Conservation (phyloP, 805 yeast genomes). For the Wickerhamiella kazuoi region DNA sequence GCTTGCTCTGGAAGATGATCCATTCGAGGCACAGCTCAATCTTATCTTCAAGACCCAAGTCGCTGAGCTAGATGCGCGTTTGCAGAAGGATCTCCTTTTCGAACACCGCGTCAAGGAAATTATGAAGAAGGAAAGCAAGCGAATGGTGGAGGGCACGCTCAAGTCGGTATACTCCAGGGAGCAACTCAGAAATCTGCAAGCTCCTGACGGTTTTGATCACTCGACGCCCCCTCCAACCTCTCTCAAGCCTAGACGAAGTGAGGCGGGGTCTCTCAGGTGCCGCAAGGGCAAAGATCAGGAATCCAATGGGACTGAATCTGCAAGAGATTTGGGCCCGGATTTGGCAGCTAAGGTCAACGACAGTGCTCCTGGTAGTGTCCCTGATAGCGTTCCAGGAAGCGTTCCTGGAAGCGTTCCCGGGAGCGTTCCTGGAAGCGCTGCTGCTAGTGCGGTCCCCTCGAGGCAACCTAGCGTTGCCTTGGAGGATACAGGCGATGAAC, state of each 20-base stretch:
- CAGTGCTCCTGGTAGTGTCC: not conserved
- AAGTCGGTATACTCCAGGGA: not conserved
- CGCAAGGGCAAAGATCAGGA: too few species aligned
- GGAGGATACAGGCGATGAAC: too few species aligned
- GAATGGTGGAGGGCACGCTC: not conserved
- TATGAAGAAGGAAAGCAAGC: slow-evolving; percentile 2
- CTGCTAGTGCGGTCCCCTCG: too few species aligned
- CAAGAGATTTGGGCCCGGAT: too few species aligned
- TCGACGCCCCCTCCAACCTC: not conserved
- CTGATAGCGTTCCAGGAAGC: not conserved
- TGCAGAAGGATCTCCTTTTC: slow-evolving; percentile 4
- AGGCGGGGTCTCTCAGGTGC: too few species aligned
- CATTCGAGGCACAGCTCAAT: slow-evolving; percentile 62
- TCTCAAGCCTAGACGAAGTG: too few species aligned
- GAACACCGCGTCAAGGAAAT: slow-evolving; percentile 3
- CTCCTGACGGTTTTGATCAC: too few species aligned
- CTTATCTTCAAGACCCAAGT: slow-evolving; percentile 47
- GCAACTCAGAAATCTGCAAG: not conserved
- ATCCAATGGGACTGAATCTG: too few species aligned
- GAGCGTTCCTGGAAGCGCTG: too few species aligned
- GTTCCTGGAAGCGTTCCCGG: too few species aligned
- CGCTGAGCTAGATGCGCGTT: slow-evolving; percentile 5
- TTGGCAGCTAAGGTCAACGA: not conserved
- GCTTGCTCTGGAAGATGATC: slow-evolving; percentile 68
- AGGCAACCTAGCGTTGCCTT: too few species aligned